phyloP scores from a whole-genome alignment of 192 early-diverging fungal genomes.

The Coemansia sp. region DNA sequence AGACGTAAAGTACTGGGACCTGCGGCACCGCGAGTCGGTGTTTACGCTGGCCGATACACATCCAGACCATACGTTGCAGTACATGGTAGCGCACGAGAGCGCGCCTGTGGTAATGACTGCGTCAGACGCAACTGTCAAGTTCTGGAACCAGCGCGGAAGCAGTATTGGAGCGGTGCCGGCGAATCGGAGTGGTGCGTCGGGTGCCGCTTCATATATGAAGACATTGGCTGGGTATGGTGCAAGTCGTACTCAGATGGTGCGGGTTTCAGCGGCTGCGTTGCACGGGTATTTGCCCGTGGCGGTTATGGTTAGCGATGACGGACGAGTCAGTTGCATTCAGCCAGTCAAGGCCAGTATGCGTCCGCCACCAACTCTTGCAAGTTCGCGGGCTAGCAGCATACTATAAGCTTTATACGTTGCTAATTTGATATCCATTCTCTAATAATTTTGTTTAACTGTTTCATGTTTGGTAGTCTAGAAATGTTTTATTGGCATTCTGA shows the following conservation, averaged over 20 bases:
- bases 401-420: too few species aligned
- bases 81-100: conserved; percentile 44
- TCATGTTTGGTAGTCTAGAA: too few species aligned
- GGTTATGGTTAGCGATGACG: conserved; percentile 46
- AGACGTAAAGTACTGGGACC: conserved; percentile 52
- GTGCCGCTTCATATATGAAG: conserved; percentile 24
- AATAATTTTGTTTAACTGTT: too few species aligned
- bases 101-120: conserved; percentile 45
- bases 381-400: too few species aligned
- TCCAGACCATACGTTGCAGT: conserved; percentile 12
- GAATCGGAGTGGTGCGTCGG: neutral
- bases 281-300: conserved; percentile 46
- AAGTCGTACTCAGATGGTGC: neutral
- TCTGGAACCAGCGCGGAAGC: conserved; percentile 52
- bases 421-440: too few species aligned
- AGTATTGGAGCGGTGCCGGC: conserved; percentile 41
- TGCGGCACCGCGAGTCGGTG: conserved; percentile 28
- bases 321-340: conserved; percentile 48
- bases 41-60: conserved; percentile 36
- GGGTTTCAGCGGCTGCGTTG: conserved; percentile 16
- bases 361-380: too few species aligned
- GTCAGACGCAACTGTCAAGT: conserved; percentile 37
- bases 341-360: neutral
- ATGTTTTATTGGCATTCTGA: neutral
- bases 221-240: conserved; percentile 34